Evolutionary conservation across 768 basidiomycete species (phyloP).

Genomic region (Russula abietina): DNA sequence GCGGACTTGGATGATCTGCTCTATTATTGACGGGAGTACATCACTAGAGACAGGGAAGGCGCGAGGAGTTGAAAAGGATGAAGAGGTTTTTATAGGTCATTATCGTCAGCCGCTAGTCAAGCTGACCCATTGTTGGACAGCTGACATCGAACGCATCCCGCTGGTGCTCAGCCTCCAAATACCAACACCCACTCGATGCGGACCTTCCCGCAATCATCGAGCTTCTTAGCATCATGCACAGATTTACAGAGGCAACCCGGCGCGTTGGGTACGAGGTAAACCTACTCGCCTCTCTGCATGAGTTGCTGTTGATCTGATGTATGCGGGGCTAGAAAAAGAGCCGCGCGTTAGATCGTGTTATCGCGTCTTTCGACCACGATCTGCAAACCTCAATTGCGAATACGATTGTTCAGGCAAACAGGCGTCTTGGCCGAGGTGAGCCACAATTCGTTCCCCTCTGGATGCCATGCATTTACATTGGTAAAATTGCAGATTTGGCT

Average conservation of each 20-base stretch:
- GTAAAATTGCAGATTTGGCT: conserved; percentile 8
- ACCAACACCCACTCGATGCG: conserved; percentile 28
- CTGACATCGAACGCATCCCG: conserved; percentile 26
- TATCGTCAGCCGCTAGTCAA: conserved; percentile 28
- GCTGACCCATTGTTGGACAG: conserved; percentile 36
- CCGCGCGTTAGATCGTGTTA: conserved; percentile 17
- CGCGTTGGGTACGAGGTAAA: conserved; percentile 5
- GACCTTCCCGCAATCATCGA: conserved; percentile 31
- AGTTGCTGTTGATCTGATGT: background rate
- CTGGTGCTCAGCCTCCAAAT: conserved; percentile 29
- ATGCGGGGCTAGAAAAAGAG: conserved; percentile 11
- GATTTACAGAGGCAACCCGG: conserved; percentile 25
- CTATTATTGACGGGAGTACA: conserved; percentile 66
- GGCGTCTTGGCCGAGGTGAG: conserved; percentile 16
- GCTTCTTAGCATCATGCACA: conserved; percentile 31
- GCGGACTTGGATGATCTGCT: conserved; percentile 71
- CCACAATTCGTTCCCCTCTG: background rate
- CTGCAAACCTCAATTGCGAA: conserved; percentile 18
- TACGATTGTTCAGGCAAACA: conserved; percentile 8
- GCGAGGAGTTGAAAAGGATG: conserved; percentile 58
- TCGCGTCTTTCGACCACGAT: conserved; percentile 1
- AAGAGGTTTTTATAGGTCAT: conserved; percentile 40
- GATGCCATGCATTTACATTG: background rate
- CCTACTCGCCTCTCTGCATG: too few relatives aligned
- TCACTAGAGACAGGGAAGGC: conserved; percentile 74